A percentile compares a stretch with the other conserved stretches of the same genome.
Conservation (phyloP, 108 stramenopile genomes). For the Epipyxis sp. region DNA sequence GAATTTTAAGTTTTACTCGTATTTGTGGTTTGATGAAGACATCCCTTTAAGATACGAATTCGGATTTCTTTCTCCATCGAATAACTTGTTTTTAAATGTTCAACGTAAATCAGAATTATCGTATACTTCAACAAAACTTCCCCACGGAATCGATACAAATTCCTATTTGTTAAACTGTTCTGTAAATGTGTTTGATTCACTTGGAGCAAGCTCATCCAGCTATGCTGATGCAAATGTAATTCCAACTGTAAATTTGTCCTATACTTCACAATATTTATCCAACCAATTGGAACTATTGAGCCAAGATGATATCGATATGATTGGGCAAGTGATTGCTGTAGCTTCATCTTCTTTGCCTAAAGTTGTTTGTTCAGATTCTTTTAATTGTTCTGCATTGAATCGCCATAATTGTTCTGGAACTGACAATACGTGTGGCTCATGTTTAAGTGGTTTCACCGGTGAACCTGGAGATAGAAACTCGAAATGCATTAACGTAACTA, state of each 20-base stretch:
- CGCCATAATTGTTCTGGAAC: background rate
- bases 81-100: background rate
- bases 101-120: conserved; percentile 11
- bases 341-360: background rate
- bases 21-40: conserved; percentile 17
- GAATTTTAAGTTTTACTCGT: background rate
- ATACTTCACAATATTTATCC: background rate
- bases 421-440: conserved; percentile 1
- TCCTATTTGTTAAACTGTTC: conserved; percentile 14
- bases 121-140: conserved; percentile 10
- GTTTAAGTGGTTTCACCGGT: background rate
- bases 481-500: too few species aligned
- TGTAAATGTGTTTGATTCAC: conserved; percentile 8
- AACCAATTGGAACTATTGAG: background rate
- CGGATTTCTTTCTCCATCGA: background rate
- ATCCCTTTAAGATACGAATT: conserved; percentile 6
- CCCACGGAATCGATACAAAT: background rate
- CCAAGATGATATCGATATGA: too few species aligned
- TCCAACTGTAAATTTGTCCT: background rate
- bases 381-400: conserved; percentile 29
- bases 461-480: background rate
- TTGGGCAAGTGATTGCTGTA: too few species aligned
- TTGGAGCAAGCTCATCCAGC: background rate
- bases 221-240: conserved; percentile 8
- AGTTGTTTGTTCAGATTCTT: background rate